Evolutionary conservation across 805 yeast species (phyloP), one percentile per base, ranked within the genome.

Genomic region (Candida fluviatilis): DNA sequence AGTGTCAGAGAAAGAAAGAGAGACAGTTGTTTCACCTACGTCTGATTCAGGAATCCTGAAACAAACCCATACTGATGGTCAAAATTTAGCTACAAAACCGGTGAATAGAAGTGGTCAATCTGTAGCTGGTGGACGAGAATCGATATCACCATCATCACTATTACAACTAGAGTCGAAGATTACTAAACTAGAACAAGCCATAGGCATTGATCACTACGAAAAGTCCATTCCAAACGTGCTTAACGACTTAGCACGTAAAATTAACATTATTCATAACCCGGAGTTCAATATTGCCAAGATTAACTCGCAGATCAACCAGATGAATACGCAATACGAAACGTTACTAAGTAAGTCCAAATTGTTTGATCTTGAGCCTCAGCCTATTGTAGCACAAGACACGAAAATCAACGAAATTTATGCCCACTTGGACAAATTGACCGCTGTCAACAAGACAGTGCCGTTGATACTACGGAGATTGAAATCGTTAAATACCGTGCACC

Each of bases 401-500:
- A 55, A 18, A 40, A 47, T 68, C 16, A 52, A 55, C 28, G 57
- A 49, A 29, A 34, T 67, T 8, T 52, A 54, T 34, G 37, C 37
- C n/a, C 46, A 40, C 23, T 37, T 68, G 12, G 57, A 55, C 1
- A 55, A 54, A 3, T 48, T 67, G 32, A 59, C 57, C 8, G 40
- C 34, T 2, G 41, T 54, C 17, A 52, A 48, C 18, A 31, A 38
- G 10, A 33, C 40, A 8, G 50, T 62, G 4, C 69, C 69, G 0
- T 36, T 48, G 4, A 27, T 65, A 7, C 27, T 65, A 0, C 27
- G 38, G 6, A 39, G 74, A 21, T 52, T 69, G 27, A 56, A 58
- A 30, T 41, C 60, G 2, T 52, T 69, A 31, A 59, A 63, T 37
- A 38, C 43, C 2, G 53, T 64, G 2, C 73, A 69, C 42, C 38